Percentiles rank a stretch among this genome's conserved stretches.
These are phyloP conservation scores for Entophlyctis luteolus DNA, from an alignment of 192 early-diverging fungal genomes.

Conservation along the genomic window DNA sequence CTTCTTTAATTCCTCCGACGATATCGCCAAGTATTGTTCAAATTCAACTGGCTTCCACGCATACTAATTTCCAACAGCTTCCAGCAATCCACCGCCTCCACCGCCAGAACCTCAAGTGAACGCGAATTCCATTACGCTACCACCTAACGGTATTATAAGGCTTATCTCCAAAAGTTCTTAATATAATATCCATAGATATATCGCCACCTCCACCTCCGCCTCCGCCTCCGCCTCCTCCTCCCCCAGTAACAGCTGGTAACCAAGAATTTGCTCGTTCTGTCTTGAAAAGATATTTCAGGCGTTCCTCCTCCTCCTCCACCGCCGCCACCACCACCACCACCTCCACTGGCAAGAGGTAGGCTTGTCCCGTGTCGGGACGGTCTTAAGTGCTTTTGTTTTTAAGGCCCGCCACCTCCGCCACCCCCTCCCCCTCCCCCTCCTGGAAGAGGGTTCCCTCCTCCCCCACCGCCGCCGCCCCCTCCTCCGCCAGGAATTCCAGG, in stretches of 20 bases:
- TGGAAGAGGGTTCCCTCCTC: conserved; percentile 15
- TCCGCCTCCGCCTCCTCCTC: conserved; percentile 5
- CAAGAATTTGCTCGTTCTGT: not conserved
- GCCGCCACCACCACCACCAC: conserved; percentile 42
- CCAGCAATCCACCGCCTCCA: conserved; percentile 24
- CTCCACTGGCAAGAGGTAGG: conserved; percentile 12
- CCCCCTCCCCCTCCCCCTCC: conserved; percentile 18
- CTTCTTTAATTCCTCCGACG: too few species aligned
- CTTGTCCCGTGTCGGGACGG: not conserved
- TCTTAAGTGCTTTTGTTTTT: not conserved
- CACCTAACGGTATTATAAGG: too few species aligned
- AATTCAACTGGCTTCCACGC: too few species aligned
- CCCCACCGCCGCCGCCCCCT: conserved; percentile 35
- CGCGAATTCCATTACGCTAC: too few species aligned
- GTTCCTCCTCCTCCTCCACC: conserved; percentile 27
- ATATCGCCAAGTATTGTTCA: too few species aligned
- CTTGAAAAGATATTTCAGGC: not conserved
- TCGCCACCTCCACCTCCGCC: conserved; percentile 17
- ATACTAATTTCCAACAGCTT: not conserved
- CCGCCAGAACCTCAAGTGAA: too few species aligned
- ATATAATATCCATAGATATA: not conserved
- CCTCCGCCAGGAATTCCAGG: not conserved
- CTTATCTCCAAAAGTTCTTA: too few species aligned
- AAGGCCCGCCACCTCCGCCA: not conserved
- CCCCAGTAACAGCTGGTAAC: not conserved